Base-by-base conservation (phyloP, 108 stramenopile species). In the Nannochloropsis granulata region DNA sequence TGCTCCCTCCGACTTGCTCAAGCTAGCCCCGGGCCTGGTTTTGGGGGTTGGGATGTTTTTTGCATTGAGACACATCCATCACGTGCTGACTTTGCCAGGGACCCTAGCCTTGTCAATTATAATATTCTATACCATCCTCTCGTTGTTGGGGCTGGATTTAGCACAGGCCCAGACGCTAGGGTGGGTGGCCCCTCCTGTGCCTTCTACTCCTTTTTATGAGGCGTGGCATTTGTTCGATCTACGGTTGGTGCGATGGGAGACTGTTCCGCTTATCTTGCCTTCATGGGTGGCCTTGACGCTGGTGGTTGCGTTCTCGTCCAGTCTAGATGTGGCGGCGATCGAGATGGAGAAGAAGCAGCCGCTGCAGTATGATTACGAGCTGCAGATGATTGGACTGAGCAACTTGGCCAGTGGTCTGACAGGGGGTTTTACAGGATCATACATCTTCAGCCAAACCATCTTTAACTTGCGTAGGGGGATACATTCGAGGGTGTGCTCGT, bases 391-490 rank as follows among this genome's bases (percentile, higher is more conserved):
- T 9, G 94, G 96, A 12, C 82, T 97, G 23, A 93, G 93, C 85
- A 99, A 99, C 91, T 81, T 96, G 16, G 45, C 96, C 24, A 94
- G 93, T 44, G 98, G 98, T 0, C 12, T 96, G 82, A 91, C 93
- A 0, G 98, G 96, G 12, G 95, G 93, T 86, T 97, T 90, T 93
- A 97, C 97, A 13, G 97, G 94, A 12, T 91, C 90, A 13, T 98
- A 98, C 89, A 99, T 99, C 78, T 99, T 99, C 91, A 92, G 91
- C 44, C 98, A 99, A 90, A 95, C 93, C 34, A 96, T 97, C 80
- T 99, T 99, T 91, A 95, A 95, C 12, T 86, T 98, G 24, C 94
- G 97, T 24, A 79, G 44, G 85, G 87, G 87, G 23, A 94, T 97
- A 80, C 88, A 93, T 23, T 93, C 92, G 12, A 88, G 95, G 13